Percentiles rank a stretch among this genome's conserved stretches.
Conservation (phyloP, 352 stramenopile species). For the Globisporangium carolinianum region DNA sequence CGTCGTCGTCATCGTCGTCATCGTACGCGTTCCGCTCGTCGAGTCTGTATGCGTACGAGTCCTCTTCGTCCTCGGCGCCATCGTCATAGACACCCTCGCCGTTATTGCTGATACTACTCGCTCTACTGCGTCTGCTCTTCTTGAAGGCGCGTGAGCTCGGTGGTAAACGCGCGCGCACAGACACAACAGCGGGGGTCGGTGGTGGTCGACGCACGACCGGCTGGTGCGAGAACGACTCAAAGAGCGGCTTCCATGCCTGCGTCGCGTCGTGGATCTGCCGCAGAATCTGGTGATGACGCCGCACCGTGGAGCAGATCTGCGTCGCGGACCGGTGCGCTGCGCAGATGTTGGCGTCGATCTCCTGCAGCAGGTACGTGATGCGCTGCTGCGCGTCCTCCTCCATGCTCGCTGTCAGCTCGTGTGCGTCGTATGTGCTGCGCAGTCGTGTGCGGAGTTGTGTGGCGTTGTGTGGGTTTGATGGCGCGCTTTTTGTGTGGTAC, state of each 20-base stretch:
- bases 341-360: conserved; percentile 82
- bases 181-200: conserved; percentile 32
- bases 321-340: conserved; percentile 69
- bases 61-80: conserved; percentile 14
- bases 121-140: conserved; percentile 1
- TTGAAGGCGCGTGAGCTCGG: conserved; percentile 9
- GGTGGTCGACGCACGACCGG: conserved; percentile 29
- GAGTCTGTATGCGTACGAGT: background rate
- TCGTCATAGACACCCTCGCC: too few species aligned
- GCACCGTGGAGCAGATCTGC: conserved; percentile 62
- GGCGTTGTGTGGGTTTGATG: background rate
- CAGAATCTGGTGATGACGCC: conserved; percentile 70
- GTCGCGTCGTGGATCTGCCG: conserved; percentile 66
- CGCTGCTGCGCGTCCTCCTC: conserved; percentile 72
- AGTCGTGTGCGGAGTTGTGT: background rate
- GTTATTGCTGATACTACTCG: background rate
- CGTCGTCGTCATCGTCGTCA: conserved; percentile 16
- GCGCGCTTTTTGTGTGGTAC: background rate
- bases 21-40: conserved; percentile 15
- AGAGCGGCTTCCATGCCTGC: conserved; percentile 72
- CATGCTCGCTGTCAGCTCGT: conserved; percentile 26
- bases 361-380: conserved; percentile 78
- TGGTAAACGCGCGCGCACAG: conserved; percentile 15
- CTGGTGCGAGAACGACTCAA: conserved; percentile 59
- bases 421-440: background rate